Evolutionary conservation across 352 stramenopile species (phyloP).

Genomic region (Pythium coloratum): DNA sequence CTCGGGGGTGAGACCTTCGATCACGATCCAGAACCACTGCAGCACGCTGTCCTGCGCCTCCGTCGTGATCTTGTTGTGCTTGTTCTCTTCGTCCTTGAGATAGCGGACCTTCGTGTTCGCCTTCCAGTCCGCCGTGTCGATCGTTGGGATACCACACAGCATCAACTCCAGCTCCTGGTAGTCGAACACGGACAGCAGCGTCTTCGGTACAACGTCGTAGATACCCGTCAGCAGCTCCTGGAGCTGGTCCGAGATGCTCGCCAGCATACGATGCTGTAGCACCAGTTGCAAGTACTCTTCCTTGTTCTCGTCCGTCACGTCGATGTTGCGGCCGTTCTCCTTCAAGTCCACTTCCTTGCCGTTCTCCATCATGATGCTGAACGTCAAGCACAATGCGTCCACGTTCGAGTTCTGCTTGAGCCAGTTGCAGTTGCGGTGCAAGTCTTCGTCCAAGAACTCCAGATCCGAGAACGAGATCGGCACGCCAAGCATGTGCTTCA

Average conservation of each 20-base stretch:
- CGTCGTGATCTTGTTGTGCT: constrained; percentile 34
- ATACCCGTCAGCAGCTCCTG: constrained; percentile 90
- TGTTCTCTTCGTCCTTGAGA: constrained; percentile 45
- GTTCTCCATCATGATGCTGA: constrained; percentile 71
- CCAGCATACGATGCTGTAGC: constrained; percentile 92
- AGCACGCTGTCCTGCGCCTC: constrained; percentile 68
- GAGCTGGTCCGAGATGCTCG: constrained; percentile 89
- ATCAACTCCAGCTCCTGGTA: constrained; percentile 97
- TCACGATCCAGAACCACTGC: constrained; percentile 91
- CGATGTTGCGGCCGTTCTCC: constrained; percentile 82
- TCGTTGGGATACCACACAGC: constrained; percentile 78
- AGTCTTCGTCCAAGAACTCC: constrained; percentile 80
- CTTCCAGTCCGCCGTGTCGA: constrained; percentile 90
- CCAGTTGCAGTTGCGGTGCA: constrained; percentile 73
- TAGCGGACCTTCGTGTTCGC: constrained; percentile 63
- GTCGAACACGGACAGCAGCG: constrained; percentile 89
- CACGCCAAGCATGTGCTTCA: constrained; percentile 83
- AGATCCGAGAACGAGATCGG: constrained; percentile 87
- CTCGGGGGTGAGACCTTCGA: constrained; percentile 85
- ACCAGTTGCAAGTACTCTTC: constrained; percentile 94
- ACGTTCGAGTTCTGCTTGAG: constrained; percentile 74
- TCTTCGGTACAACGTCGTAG: constrained; percentile 90
- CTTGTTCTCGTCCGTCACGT: constrained; percentile 95
- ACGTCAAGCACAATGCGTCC: constrained; percentile 72
- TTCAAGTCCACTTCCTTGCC: constrained; percentile 89